phyloP scores from a whole-genome alignment of 2,329 filamentous ascomycete species.

The Pseudogymnoascus sp. region DNA sequence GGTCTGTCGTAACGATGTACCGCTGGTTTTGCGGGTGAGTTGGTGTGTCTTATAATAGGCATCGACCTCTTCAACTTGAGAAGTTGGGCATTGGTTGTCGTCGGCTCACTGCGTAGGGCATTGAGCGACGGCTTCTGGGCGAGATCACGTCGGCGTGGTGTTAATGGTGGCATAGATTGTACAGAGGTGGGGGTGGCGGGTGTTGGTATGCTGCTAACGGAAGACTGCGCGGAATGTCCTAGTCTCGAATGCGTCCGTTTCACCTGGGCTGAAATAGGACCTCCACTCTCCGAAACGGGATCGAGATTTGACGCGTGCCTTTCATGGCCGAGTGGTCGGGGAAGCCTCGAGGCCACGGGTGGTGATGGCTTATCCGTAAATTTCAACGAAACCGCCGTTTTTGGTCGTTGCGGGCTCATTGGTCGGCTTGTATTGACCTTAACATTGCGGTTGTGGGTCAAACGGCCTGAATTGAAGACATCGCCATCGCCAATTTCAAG shows the following conservation, averaged over 20 bases:
- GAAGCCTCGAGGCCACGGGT: slow-evolving; percentile 52
- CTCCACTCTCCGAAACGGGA: slow-evolving; percentile 85
- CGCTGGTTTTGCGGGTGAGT: slow-evolving; percentile 45
- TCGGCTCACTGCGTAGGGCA: slow-evolving; percentile 51
- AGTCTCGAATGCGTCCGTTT: slow-evolving; percentile 61
- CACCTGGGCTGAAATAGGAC: slow-evolving; percentile 53
- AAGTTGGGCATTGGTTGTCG: slow-evolving; percentile 60
- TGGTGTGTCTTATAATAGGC: slow-evolving; percentile 47
- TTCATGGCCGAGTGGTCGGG: slow-evolving; percentile 64
- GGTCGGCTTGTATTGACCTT: slow-evolving; percentile 70
- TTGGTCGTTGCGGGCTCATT: slow-evolving; percentile 62
- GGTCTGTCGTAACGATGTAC: slow-evolving; percentile 48
- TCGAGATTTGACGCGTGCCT: slow-evolving; percentile 72
- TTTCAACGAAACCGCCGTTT: slow-evolving; percentile 76
- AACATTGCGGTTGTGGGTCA: slow-evolving; percentile 84
- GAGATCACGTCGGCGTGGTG: slow-evolving; percentile 55
- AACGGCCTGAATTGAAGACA: slow-evolving; percentile 70
- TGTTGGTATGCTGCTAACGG: slow-evolving; percentile 55
- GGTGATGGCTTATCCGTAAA: slow-evolving; percentile 73
- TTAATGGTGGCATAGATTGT: slow-evolving; percentile 47
- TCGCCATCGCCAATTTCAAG: slow-evolving; percentile 82
- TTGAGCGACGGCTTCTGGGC: slow-evolving; percentile 47
- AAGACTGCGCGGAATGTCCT: slow-evolving; percentile 63
- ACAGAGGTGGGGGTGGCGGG: slow-evolving; percentile 52
- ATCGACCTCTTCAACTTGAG: slow-evolving; percentile 60